These are phyloP conservation scores for Coemansia sp. DNA, from an alignment of 371 early-diverging fungal genomes.

Conservation along the genomic window DNA sequence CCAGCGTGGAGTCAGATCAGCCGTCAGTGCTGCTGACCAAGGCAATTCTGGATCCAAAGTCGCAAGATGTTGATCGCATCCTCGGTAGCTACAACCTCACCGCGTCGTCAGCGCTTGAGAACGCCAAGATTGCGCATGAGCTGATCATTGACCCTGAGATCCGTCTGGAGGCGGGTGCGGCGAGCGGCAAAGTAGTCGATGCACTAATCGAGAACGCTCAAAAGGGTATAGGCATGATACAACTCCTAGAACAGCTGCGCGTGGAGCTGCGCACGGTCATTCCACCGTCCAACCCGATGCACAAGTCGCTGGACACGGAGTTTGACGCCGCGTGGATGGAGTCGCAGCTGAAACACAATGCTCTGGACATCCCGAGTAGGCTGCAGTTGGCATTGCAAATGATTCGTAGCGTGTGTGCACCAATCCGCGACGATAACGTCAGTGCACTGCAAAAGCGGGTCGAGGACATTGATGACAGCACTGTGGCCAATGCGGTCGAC, in stretches of 20 bases:
- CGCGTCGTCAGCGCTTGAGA: constrained; percentile 27
- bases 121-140: constrained; percentile 41
- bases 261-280: constrained; percentile 27
- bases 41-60: constrained; percentile 21
- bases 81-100: constrained; percentile 30
- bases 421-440: constrained; percentile 20
- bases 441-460: constrained; percentile 6
- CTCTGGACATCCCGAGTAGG: constrained; percentile 16
- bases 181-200: constrained; percentile 8
- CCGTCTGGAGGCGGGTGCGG: constrained; percentile 21
- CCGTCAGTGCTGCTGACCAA: constrained; percentile 19
- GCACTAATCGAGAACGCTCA: constrained; percentile 21
- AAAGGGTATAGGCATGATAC: constrained; percentile 9
- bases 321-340: constrained; percentile 32
- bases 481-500: constrained; percentile 3
- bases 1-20: background rate
- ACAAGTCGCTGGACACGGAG: constrained; percentile 26
- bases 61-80: constrained; percentile 27
- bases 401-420: constrained; percentile 33
- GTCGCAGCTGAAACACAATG: constrained; percentile 8
- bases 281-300: constrained; percentile 12
- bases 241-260: constrained; percentile 18
- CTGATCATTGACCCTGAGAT: constrained; percentile 31
- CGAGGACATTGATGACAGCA: background rate
- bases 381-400: constrained; percentile 12